A percentile compares a stretch with the other conserved stretches of the same genome.
phyloP scores from a whole-genome alignment of 441 rosid species.

The Mallotus japonicus region DNA sequence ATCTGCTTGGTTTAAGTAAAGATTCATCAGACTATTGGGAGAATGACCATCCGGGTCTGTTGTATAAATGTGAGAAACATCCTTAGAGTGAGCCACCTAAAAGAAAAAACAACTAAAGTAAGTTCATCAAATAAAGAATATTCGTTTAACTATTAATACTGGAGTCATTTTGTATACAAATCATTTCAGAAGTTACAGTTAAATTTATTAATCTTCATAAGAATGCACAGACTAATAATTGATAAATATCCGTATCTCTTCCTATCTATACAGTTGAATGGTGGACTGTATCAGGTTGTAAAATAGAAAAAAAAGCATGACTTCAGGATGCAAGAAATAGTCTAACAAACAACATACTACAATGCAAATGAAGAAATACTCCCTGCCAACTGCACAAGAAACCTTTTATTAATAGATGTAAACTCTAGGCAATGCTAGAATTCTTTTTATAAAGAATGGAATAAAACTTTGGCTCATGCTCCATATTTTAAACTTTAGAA shows the following conservation, averaged over 20 bases:
- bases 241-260: not conserved
- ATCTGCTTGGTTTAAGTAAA: slow-evolving; percentile 65
- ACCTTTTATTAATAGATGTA: too few species aligned
- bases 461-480: too few species aligned
- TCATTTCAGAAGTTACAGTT: too few species aligned
- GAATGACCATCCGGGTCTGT: slow-evolving; percentile 47
- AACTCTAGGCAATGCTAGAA: too few species aligned
- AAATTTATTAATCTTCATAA: too few species aligned
- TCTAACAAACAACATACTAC: not conserved
- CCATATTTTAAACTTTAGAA: too few species aligned
- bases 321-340: not conserved
- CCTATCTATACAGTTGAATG: not conserved
- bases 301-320: not conserved
- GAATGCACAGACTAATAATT: not conserved
- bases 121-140: not conserved
- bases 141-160: not conserved
- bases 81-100: slow-evolving; percentile 58
- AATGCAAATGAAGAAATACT: not conserved
- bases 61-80: slow-evolving; percentile 39
- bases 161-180: too few species aligned
- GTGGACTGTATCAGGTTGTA: not conserved
- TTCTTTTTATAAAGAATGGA: too few species aligned
- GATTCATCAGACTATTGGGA: slow-evolving; percentile 40
- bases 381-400: too few species aligned
- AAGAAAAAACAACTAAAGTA: slow-evolving; percentile 13